Conservation (phyloP, 164 flowering plant genomes). For the Sedum album region DNA sequence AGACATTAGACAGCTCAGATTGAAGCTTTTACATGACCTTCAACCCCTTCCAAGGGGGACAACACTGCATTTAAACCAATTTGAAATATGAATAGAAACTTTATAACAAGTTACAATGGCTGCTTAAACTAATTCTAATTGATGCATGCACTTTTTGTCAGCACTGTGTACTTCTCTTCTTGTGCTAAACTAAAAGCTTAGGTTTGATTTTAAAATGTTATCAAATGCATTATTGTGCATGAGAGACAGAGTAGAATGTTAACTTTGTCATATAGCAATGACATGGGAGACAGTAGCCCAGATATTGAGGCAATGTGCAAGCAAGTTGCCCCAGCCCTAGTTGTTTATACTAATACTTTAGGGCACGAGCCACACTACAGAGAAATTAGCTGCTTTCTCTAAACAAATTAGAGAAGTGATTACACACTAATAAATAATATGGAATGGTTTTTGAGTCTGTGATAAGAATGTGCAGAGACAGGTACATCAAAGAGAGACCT, state of each 20-base stretch:
- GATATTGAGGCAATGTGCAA: neutral
- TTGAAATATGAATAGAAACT: neutral
- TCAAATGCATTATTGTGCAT: neutral
- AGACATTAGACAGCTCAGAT: slow-evolving; percentile 3
- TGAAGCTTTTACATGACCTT: neutral
- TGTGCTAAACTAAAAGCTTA: neutral
- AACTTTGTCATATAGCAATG: slow-evolving; percentile 2
- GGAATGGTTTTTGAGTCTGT: neutral
- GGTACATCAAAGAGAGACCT: neutral
- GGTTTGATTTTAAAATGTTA: neutral
- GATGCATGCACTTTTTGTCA: neutral
- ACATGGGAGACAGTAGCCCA: slow-evolving; percentile 4
- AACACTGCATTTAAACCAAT: neutral
- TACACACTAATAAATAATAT: neutral
- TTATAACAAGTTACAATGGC: neutral
- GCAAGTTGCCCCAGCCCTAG: neutral
- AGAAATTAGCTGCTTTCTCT: neutral
- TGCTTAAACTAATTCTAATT: neutral
- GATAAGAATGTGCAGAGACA: neutral
- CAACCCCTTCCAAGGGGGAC: neutral
- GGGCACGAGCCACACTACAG: neutral
- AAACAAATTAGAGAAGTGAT: neutral
- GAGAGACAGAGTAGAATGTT: slow-evolving; percentile 1
- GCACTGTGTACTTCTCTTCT: neutral
- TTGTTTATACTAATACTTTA: neutral